Evolutionary conservation across 257 asterid species (phyloP), one percentile per base, ranked within the genome.

Genomic region (Verbena officinalis): DNA sequence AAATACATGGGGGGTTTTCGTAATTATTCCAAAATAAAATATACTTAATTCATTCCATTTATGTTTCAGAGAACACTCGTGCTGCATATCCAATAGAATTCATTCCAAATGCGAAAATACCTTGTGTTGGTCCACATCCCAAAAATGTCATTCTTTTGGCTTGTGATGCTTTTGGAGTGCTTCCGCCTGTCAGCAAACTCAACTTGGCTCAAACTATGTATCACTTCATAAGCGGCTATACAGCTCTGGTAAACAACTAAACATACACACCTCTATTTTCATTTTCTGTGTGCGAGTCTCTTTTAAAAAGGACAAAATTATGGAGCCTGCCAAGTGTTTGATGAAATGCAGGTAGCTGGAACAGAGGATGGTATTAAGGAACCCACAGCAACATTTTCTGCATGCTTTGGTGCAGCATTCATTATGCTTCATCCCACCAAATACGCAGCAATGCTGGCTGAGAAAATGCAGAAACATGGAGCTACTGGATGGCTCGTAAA

Each of bases 361-460:
- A 91, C 98, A 0, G 98, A 86, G 75, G 97, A 89, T 31, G 98
- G 97, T 19, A 85, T 91, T 64, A 91, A 91, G 78, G 98, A 91
- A 75, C 98, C 98, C 3, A 80, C 95, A 0, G 95, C 98, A 4
- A 91, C 96, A 19, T 91, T 91, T 63, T 91, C 98, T 3, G 98
- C 98, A 13, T 91, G 98, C 71, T 91, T 89, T 13, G 98, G 98
- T 74, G 96, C 98, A 55, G 98, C 98, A 27, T 91, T 91, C 64
- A 86, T 91, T 43, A 91, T 91, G 98, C 82, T 86, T 59, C 98
- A 91, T 49, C 98, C 98, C 1, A 85, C 96, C 16, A 89, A 81
- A 66, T 91, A 91, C 17, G 98, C 96, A 0, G 98, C 90, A 31
- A 87, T 91, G 98, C 52, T 89, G 61, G 90, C 96, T 20, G 96